Conservation (phyloP, 768 basidiomycete species). For the Lyophyllum atratum region DNA sequence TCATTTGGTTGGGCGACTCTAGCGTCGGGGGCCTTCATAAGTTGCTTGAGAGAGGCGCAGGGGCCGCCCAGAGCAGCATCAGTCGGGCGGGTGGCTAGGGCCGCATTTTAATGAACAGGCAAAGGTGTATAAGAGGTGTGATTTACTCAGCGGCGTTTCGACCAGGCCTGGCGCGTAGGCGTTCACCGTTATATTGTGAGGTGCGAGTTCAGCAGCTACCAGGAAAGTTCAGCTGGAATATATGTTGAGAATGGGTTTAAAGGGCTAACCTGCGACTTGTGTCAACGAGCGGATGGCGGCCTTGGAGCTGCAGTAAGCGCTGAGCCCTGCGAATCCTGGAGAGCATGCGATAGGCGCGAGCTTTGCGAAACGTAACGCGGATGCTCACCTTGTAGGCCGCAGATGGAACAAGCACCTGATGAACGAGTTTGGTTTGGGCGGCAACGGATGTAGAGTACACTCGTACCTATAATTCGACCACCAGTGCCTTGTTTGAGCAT, state of each 20-base stretch:
- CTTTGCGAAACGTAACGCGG: not conserved
- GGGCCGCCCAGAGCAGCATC: slow-evolving; percentile 5
- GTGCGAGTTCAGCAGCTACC: slow-evolving; percentile 24
- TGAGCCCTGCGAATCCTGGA: slow-evolving; percentile 14
- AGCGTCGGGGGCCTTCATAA: slow-evolving; percentile 11
- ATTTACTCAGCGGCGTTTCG: slow-evolving; percentile 26
- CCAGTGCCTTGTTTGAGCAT: slow-evolving; percentile 15
- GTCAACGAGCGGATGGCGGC: slow-evolving; percentile 27
- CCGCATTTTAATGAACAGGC: not conserved
- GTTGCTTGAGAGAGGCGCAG: slow-evolving; percentile 2
- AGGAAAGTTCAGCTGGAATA: not conserved
- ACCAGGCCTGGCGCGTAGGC: slow-evolving; percentile 33
- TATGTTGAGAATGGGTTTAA: slow-evolving; percentile 6
- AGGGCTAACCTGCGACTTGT: slow-evolving; percentile 6
- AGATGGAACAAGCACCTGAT: slow-evolving; percentile 4
- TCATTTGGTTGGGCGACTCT: slow-evolving; percentile 30
- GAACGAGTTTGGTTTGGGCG: not conserved
- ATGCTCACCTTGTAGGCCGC: not conserved
- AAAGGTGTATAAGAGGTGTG: not conserved
- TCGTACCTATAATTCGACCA: slow-evolving; percentile 12
- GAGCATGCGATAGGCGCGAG: not conserved
- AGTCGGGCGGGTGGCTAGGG: not conserved
- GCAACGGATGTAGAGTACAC: not conserved
- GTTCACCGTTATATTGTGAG: slow-evolving; percentile 33
- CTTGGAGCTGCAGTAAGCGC: slow-evolving; percentile 44